Percentiles rank a stretch among this genome's conserved stretches.
phyloP scores from a whole-genome alignment of 2,329 filamentous ascomycete species.

The Xylariaceae sp. region DNA sequence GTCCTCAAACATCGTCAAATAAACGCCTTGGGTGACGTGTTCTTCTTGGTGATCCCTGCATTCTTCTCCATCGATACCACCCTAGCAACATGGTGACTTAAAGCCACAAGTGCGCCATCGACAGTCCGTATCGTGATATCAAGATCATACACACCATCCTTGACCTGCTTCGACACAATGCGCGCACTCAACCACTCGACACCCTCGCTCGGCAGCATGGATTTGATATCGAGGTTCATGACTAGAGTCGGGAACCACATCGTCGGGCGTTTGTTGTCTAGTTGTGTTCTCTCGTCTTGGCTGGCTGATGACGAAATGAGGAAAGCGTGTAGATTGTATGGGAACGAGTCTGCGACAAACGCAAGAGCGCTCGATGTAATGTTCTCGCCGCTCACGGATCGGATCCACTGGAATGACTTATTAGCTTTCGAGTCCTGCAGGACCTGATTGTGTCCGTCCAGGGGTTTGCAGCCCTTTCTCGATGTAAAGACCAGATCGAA shows the following conservation, averaged over 20 bases:
- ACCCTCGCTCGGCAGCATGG: conserved; percentile 59
- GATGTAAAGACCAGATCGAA: neutral
- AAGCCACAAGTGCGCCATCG: conserved; percentile 57
- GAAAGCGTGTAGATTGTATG: neutral
- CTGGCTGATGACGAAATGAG: neutral
- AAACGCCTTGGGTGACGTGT: too few relatives aligned
- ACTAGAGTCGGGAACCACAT: conserved; percentile 48
- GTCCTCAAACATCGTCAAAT: too few relatives aligned
- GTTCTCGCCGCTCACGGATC: neutral
- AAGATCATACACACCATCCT: conserved; percentile 68
- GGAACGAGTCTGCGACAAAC: neutral
- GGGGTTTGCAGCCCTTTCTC: neutral
- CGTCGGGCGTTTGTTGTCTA: neutral
- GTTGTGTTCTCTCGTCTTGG: neutral
- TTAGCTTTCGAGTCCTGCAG: neutral
- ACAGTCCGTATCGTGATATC: conserved; percentile 65
- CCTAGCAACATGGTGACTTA: conserved; percentile 64
- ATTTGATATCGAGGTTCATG: conserved; percentile 74
- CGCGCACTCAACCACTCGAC: conserved; percentile 68
- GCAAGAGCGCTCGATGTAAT: neutral
- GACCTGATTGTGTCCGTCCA: neutral
- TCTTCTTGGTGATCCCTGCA: conserved; percentile 16
- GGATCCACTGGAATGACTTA: neutral
- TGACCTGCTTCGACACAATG: conserved; percentile 59
- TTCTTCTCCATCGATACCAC: conserved; percentile 61